Base-by-base conservation (phyloP, 176 grass and related monocot species). In the Avena sativa region DNA sequence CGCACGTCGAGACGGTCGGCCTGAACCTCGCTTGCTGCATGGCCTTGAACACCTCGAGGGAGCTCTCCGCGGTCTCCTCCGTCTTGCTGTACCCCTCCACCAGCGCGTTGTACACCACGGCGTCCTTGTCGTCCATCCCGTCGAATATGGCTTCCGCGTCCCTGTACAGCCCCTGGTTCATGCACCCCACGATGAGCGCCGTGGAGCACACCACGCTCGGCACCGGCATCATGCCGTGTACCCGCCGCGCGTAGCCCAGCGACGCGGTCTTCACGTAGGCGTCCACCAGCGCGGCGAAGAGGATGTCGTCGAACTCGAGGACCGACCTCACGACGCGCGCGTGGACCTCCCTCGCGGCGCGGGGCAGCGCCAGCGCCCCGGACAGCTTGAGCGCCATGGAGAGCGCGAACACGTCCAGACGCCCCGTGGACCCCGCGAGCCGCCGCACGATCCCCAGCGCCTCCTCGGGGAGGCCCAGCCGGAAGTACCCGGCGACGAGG, bases 351-450 rank as follows among this genome's bases (percentile, higher is more conserved):
- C 90, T 69, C 9, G 63, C 46, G 19, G 84, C 64, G 77, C 43
- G 13, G 5, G 89, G 84, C 51, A 71, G 87, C 67, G 17, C 40
- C 28, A 91, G 79, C 53, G 71, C 74, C 17, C 73, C 84, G 6
- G 90, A 95, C 3, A 98, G 75, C 86, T 98, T 98, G 51, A 98
- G 79, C 70, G 88, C 96, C 93, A 98, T 98, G 61, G 92, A 98
- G 2, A 98, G 86, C 13, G 88, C 82, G 82, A 98, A 92, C 13
- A 81, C 70, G 63, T 98, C 93, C 8, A 89, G 69, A 47, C 88
- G 85, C 20, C 58, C 84, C 36, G 84, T 91, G 71, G 58, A 59
- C 59, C 77, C 80, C 6, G 89, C 86, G 21, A 98, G 86, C 65
- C 82, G 79, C 52, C 96, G 65, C n/a, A 95, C 44, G 49, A 95